A percentile compares a stretch with the other conserved stretches of the same genome.
These are phyloP conservation scores for Hypomontagnella submonticulosa DNA, from an alignment of 495 filamentous ascomycete species.

Conservation along the genomic window DNA sequence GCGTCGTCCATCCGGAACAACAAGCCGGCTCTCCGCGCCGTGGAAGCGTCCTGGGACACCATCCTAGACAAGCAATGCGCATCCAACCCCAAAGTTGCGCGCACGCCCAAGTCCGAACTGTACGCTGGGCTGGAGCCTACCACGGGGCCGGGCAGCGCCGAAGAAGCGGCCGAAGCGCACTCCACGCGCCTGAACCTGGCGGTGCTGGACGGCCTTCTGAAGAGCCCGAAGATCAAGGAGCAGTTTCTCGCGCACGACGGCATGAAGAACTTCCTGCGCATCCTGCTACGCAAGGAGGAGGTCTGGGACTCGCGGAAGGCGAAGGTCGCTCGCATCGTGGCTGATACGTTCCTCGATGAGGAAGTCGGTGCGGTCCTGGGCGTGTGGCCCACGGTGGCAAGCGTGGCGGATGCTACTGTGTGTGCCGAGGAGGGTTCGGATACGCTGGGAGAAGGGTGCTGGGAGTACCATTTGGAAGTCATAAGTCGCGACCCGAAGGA, in stretches of 20 bases:
- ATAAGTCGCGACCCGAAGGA: conserved; percentile 31
- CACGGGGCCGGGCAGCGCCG: conserved; percentile 34
- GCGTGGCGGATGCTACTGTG: conserved; percentile 35
- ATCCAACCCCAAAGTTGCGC: not conserved
- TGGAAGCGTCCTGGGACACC: conserved; percentile 54
- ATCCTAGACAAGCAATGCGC: conserved; percentile 48
- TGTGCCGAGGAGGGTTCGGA: conserved; percentile 33
- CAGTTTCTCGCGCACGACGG: conserved; percentile 62
- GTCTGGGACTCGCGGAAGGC: conserved; percentile 55
- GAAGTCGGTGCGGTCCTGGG: conserved; percentile 65
- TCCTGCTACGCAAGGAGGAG: conserved; percentile 51
- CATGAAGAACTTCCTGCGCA: conserved; percentile 58
- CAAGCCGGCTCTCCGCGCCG: conserved; percentile 64
- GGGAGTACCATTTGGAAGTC: conserved; percentile 52
- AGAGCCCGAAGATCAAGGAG: conserved; percentile 55
- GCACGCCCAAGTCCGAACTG: conserved; percentile 41
- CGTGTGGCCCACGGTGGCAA: conserved; percentile 55
- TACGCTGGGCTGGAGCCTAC: conserved; percentile 47
- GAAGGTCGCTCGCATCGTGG: conserved; percentile 62
- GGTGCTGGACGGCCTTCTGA: conserved; percentile 57
- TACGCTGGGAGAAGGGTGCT: conserved; percentile 50
- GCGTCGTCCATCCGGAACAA: conserved; percentile 70
- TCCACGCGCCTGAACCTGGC: conserved; percentile 28
- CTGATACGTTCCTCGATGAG: conserved; percentile 70
- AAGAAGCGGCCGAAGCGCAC: conserved; percentile 42